phyloP scores from a whole-genome alignment of 495 filamentous ascomycete species.

The Hypoxylon intermedium region DNA sequence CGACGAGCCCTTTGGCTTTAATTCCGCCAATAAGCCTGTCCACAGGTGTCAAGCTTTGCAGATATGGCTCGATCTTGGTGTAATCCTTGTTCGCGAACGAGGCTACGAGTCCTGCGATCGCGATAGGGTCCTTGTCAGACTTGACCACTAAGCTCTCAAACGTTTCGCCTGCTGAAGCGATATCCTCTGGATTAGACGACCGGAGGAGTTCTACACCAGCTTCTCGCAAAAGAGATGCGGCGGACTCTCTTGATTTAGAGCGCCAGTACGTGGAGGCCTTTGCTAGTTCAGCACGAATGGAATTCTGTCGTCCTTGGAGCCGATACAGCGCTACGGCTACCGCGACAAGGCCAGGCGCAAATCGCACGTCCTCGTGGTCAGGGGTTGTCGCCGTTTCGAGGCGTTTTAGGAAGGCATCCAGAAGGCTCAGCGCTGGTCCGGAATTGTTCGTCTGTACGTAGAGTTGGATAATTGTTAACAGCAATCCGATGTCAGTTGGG shows the following conservation, averaged over 20 bases:
- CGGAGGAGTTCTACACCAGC: conserved; percentile 81
- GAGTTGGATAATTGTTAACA: conserved; percentile 83
- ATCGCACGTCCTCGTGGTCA: conserved; percentile 70
- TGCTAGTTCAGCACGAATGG: conserved; percentile 73
- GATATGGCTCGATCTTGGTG: conserved; percentile 63
- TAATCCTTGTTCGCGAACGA: conserved; percentile 75
- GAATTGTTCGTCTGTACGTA: conserved; percentile 78
- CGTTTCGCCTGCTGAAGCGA: conserved; percentile 71
- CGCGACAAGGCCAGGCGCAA: conserved; percentile 86
- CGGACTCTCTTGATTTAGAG: conserved; percentile 52
- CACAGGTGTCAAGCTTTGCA: conserved; percentile 69
- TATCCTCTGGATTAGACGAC: conserved; percentile 70
- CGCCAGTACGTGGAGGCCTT: conserved; percentile 87
- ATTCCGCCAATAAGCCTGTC: conserved; percentile 69
- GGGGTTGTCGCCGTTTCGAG: conserved; percentile 71
- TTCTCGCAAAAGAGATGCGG: conserved; percentile 71
- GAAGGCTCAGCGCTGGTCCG: conserved; percentile 72
- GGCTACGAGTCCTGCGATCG: conserved; percentile 82
- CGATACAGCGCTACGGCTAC: conserved; percentile 82
- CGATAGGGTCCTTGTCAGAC: conserved; percentile 67
- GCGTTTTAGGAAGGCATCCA: conserved; percentile 75
- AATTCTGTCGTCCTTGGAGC: conserved; percentile 75
- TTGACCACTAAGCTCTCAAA: conserved; percentile 72
- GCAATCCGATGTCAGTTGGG: conserved; percentile 82
- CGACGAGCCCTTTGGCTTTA: conserved; percentile 74